Evolutionary conservation across 2,329 filamentous ascomycete species (phyloP).

Genomic region (Stylonectria norvegica): DNA sequence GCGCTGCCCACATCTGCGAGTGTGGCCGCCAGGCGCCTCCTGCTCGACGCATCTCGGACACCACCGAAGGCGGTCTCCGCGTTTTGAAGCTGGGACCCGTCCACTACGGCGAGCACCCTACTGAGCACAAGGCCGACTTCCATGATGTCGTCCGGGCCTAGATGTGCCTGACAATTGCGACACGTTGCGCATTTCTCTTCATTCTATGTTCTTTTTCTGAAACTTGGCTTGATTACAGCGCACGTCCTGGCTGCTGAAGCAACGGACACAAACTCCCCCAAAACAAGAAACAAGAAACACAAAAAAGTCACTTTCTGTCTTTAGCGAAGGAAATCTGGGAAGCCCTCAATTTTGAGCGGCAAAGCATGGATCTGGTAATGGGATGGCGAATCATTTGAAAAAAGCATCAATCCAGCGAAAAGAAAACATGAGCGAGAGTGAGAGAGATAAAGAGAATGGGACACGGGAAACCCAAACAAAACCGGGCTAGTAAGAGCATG

Average conservation of each 20-base stretch:
- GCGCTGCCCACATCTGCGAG: slow-evolving; percentile 18
- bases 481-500: no score
- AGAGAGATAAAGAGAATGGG: no score
- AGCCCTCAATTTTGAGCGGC: no score
- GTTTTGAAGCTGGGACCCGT: slow-evolving; percentile 64
- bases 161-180: not conserved
- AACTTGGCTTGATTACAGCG: not conserved
- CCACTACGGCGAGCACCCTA: slow-evolving; percentile 59
- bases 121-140: slow-evolving; percentile 56
- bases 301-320: not conserved
- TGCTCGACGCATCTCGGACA: slow-evolving; percentile 49
- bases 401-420: no score
- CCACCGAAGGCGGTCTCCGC: slow-evolving; percentile 39
- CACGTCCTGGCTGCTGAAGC: not conserved
- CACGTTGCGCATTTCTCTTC: no score
- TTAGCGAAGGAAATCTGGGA: not conserved
- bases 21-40: slow-evolving; percentile 19
- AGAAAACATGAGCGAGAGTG: no score
- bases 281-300: not conserved
- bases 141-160: slow-evolving; percentile 39
- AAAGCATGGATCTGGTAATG: no score
- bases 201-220: not conserved
- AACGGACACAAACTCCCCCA: not conserved
- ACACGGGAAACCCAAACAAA: no score
- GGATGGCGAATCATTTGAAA: no score